A percentile compares a stretch with the other conserved stretches of the same genome.
Evolutionary conservation across 139 green algal species (phyloP).

Genomic region (Tetradesmus obliquus): DNA sequence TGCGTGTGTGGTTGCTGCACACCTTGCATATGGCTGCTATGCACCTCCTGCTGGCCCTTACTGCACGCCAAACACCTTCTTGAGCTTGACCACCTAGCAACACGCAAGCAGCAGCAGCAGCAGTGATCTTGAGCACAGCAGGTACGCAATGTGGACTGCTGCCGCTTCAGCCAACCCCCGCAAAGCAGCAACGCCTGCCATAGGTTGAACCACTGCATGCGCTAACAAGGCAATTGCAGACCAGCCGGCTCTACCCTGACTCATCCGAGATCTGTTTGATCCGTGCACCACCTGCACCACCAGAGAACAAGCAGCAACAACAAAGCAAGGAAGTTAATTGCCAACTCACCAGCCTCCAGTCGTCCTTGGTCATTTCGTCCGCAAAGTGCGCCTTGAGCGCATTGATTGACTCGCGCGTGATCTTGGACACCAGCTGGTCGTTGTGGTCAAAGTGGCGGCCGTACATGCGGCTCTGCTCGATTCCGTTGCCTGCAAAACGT

Average conservation of each 20-base stretch:
- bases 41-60: not conserved
- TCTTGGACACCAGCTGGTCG: conserved; percentile 57
- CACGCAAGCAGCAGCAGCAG: not conserved
- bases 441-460: conserved; percentile 96
- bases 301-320: too few species aligned
- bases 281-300: too few species aligned
- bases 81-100: conserved; percentile 70
- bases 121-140: not conserved
- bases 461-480: conserved; percentile 85
- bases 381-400: conserved; percentile 88
- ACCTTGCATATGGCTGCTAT: too few species aligned
- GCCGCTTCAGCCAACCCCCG: not conserved
- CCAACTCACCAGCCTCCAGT: conserved; percentile 97
- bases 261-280: too few species aligned
- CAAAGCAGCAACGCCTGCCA: too few species aligned
- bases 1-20: too few species aligned
- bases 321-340: too few species aligned
- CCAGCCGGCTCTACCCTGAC: too few species aligned
- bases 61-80: conserved; percentile 79
- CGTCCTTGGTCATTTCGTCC: conserved; percentile 94
- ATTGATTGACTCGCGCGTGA: conserved; percentile 84
- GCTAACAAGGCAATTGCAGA: too few species aligned
- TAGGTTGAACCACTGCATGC: too few species aligned
- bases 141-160: not conserved
- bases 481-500: conserved; percentile 63